phyloP scores from a whole-genome alignment of 331 rosid genomes.

The Arachis monticola region DNA sequence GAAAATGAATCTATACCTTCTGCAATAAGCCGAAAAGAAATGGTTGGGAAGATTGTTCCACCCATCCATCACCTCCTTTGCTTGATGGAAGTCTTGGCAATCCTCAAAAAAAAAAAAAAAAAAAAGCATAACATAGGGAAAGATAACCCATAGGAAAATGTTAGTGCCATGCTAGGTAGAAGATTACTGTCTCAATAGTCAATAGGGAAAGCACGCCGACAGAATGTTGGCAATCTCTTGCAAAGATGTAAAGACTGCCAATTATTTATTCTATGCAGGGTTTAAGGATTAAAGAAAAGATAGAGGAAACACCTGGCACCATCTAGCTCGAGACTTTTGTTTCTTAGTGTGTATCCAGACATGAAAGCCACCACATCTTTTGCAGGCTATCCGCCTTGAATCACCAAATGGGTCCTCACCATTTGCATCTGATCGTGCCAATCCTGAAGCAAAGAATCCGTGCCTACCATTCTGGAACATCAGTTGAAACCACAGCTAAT shows the following conservation, averaged over 20 bases:
- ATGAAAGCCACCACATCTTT: slow-evolving; percentile 83
- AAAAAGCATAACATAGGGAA: too few species aligned
- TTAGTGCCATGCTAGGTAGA: slow-evolving; percentile 30
- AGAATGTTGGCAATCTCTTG: slow-evolving; percentile 24
- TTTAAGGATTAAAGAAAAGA: slow-evolving; percentile 18
- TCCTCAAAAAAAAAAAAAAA: too few species aligned
- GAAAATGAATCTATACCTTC: too few species aligned
- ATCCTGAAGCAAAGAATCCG: slow-evolving; percentile 70
- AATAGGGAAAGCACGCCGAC: slow-evolving; percentile 29
- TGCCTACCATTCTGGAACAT: slow-evolving; percentile 72
- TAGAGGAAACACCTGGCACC: slow-evolving; percentile 88
- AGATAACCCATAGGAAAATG: slow-evolving; percentile 36
- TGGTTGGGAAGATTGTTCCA: slow-evolving; percentile 94
- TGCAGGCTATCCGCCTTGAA: slow-evolving; percentile 84
- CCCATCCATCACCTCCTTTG: slow-evolving; percentile 99
- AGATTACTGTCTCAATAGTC: too few species aligned
- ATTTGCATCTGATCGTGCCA: slow-evolving; percentile 64
- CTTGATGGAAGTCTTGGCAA: slow-evolving; percentile 96
- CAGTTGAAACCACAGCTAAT: slow-evolving; percentile 45
- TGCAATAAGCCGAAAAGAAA: slow-evolving; percentile 89
- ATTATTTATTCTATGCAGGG: slow-evolving; percentile 36
- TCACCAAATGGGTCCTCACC: slow-evolving; percentile 78
- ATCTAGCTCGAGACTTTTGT: slow-evolving; percentile 86
- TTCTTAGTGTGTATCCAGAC: slow-evolving; percentile 82
- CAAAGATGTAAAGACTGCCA: slow-evolving; percentile 15